These are phyloP conservation scores for Betula pendula DNA, from an alignment of 306 rosid species.

Conservation along the genomic window DNA sequence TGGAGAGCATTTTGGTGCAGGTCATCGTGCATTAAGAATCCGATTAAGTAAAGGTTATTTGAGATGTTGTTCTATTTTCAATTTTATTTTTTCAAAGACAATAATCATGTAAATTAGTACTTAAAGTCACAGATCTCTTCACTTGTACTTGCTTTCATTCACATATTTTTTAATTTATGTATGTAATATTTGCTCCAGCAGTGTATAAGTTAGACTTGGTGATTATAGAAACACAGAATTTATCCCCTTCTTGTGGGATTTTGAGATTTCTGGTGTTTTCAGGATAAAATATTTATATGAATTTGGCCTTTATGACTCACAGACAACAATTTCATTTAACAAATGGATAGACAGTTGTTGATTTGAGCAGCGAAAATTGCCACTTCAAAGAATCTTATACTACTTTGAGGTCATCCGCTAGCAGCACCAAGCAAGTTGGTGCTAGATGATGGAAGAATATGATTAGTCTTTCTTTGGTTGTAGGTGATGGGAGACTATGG, in stretches of 20 bases:
- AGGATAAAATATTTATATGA: background rate
- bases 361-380: background rate
- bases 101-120: background rate
- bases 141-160: background rate
- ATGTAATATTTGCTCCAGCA: background rate
- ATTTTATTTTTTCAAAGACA: background rate
- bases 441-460: background rate
- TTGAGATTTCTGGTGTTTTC: background rate
- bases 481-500: background rate
- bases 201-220: background rate
- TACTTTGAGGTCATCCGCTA: background rate
- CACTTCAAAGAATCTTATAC: background rate
- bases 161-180: background rate
- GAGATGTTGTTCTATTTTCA: background rate
- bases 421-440: background rate
- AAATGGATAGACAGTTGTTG: no score
- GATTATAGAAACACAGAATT: background rate
- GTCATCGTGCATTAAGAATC: background rate
- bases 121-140: background rate
- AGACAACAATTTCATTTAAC: no score
- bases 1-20: background rate
- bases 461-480: background rate
- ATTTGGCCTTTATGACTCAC: background rate
- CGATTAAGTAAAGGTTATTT: background rate
- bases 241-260: background rate